These are phyloP conservation scores for Vitis hybrid DNA, from an alignment of 177 flowering plant genomes.

Conservation along the genomic window DNA sequence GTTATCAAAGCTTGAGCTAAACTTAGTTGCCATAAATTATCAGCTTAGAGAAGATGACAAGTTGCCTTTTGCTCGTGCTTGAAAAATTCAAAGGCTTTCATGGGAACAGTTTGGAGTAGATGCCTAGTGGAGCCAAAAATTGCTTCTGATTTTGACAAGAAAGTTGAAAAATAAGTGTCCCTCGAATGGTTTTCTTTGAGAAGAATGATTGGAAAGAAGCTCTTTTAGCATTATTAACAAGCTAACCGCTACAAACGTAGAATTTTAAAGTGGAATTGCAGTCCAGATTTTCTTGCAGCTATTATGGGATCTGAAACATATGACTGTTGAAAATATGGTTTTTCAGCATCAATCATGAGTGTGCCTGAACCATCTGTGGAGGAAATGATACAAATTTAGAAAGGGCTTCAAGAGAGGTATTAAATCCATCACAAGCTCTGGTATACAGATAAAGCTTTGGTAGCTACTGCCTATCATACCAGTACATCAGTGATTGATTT, in stretches of 20 bases:
- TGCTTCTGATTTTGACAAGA: conserved; percentile 65
- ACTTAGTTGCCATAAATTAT: too few species aligned
- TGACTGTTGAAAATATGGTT: conserved; percentile 78
- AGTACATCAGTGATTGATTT: conserved; percentile 85
- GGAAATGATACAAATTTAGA: conserved; percentile 66
- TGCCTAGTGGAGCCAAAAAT: conserved; percentile 93
- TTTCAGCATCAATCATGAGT: conserved; percentile 86
- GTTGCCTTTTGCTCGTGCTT: too few species aligned
- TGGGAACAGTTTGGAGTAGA: conserved; percentile 75
- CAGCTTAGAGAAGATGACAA: too few species aligned
- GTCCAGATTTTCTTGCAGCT: conserved; percentile 83
- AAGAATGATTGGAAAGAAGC: conserved; percentile 86
- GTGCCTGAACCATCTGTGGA: conserved; percentile 83
- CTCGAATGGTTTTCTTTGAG: conserved; percentile 71
- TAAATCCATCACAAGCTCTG: conserved; percentile 78
- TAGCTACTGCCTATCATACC: conserved; percentile 71
- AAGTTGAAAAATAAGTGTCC: conserved; percentile 52
- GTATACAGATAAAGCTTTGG: conserved; percentile 68
- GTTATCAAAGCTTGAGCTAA: too few species aligned
- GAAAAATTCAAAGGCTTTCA: conserved; percentile 37
- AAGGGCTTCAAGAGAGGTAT: conserved; percentile 65
- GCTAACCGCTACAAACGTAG: conserved; percentile 46
- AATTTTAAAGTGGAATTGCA: conserved; percentile 82
- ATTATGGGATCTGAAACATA: conserved; percentile 56
- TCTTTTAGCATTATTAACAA: conserved; percentile 60